Conservation (phyloP, 1,139 yeast species). For the Hanseniaspora sp. region DNA sequence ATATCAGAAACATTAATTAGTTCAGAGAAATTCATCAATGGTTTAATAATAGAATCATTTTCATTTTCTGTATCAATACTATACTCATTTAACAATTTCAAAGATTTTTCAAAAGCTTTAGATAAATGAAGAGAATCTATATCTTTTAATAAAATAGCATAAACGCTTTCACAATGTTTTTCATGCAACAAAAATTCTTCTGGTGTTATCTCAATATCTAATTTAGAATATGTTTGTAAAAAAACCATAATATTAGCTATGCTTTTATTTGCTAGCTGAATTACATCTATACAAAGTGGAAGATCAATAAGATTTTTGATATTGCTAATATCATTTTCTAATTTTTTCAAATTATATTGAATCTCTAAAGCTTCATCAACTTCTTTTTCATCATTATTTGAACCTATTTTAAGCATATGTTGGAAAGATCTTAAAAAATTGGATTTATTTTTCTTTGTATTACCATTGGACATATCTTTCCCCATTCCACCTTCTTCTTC, state of each 20-base stretch:
- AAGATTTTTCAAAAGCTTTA: slow-evolving; percentile 75
- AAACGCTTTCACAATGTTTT: slow-evolving; percentile 43
- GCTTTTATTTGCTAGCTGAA: slow-evolving; percentile 36
- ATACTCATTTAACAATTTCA: slow-evolving; percentile 55
- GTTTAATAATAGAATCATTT: slow-evolving; percentile 47
- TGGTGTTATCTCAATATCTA: slow-evolving; percentile 20
- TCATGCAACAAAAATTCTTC: slow-evolving; percentile 24
- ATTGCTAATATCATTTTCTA: slow-evolving; percentile 35
- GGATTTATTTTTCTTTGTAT: slow-evolving; percentile 26
- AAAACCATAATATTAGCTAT: slow-evolving; percentile 30
- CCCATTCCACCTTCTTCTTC: slow-evolving; percentile 25
- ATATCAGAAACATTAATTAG: slow-evolving; percentile 85
- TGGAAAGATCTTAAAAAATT: slow-evolving; percentile 46
- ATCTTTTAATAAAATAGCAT: slow-evolving; percentile 51
- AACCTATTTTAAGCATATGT: slow-evolving; percentile 43
- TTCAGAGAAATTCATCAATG: slow-evolving; percentile 77
- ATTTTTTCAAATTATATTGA: slow-evolving; percentile 44
- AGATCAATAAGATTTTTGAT: slow-evolving; percentile 37
- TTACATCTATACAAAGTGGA: slow-evolving; percentile 36
- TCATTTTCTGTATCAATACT: slow-evolving; percentile 44
- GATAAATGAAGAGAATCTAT: slow-evolving; percentile 65
- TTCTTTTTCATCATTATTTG: slow-evolving; percentile 31
- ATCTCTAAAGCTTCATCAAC: slow-evolving; percentile 39
- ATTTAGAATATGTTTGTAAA: slow-evolving; percentile 25
- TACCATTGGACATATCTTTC: slow-evolving; percentile 24